Base-by-base conservation (phyloP, 169 alveolate species). In the Plasmodium adleri region DNA sequence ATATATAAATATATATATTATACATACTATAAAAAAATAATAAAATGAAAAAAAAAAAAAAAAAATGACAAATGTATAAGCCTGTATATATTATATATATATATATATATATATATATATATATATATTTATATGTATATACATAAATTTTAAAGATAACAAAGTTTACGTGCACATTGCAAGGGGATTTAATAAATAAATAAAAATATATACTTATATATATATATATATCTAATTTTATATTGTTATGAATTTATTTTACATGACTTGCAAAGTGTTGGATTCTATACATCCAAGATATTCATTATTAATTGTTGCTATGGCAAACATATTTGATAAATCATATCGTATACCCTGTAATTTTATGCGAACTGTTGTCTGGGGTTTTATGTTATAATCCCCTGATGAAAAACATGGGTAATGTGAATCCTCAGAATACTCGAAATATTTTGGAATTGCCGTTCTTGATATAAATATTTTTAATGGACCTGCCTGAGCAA, bases 401-500 rank as follows among this genome's bases (percentile, higher is more conserved):
- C 98, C 97, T 92, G 96, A 96, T 5, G 97, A 72, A 90, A 93
- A 95, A 52, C 97, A 93, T 12, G 97, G 97, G 72, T 94, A 80
- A 10, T 96, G 94, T 15, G 97, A 93, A 62, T 95, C 98, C 70
- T 95, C 95, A 39, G 94, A 93, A 83, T 96, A 96, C 15, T 92
- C 96, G 75, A 94, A 96, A 71, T 94, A 92, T 47, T 97, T 96
- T 6, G 97, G 97, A 45, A 96, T 94, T 24, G 98, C 95, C 12
- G 96, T 95, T 54, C 97, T 92, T 62, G 98, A 95, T 43, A 96
- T 98, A 85, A 96, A 96, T 12, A 95, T 98, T 94, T 95, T 96
- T 63, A 96, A 83, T 4, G 98, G 98, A n/a, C 98, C 98, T 59
- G 98, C 97, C 70, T 96, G 97, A 1, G 97, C 98, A 50, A 96